Base-by-base conservation (phyloP, 1,284 basidiomycete species). In the Ganoderma sinense region DNA sequence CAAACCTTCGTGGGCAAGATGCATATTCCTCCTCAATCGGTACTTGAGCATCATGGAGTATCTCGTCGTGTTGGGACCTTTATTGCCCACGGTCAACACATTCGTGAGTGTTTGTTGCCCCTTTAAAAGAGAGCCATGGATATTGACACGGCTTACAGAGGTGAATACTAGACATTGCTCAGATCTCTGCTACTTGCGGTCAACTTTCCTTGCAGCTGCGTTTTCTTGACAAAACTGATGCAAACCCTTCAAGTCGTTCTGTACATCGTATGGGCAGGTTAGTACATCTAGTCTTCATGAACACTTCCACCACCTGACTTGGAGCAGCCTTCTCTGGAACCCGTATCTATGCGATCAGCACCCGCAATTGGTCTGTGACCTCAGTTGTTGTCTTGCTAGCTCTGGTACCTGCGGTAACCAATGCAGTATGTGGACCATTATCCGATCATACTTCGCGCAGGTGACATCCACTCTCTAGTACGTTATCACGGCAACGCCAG, bases 311-410 rank as follows among this genome's bases (percentile, higher is more conserved):
- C 8, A 16, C 33, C n/a, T 61, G 14, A 51, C 33, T 3, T 3
- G 18, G 6, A 2, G 16, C 31, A 73, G 72, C 64, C 4, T 73
- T 73, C 40, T 62, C 72, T 6, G 72, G 72, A 5, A 51, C 70
- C 16, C 72, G 72, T 8, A 59, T 71, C 4, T 70, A 73, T 23
- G 72, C 72, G 2, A 71, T 73, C 40, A 73, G 72, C n/a, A 41
- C 33, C 2, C 51, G 60, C 31, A 70, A 65, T 45, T 48, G 53
- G 13, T 2, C n/a, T 4, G 45, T 73, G 40, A 71, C 72, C 13
- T 10, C 40, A 4, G n/a, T 61, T 5, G 72, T 73, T 36, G 56
- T 65, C 6, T 53, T 58, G 16, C 70, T 73, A 4, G 70, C 72
- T 20, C 33, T 73, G 62, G 72, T 70, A 1, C 72, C 72, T 13